Evolutionary conservation across 352 stramenopile genomes (phyloP), one percentile per base, ranked within the genome.

Genomic region (Globisporangium apiculatum): DNA sequence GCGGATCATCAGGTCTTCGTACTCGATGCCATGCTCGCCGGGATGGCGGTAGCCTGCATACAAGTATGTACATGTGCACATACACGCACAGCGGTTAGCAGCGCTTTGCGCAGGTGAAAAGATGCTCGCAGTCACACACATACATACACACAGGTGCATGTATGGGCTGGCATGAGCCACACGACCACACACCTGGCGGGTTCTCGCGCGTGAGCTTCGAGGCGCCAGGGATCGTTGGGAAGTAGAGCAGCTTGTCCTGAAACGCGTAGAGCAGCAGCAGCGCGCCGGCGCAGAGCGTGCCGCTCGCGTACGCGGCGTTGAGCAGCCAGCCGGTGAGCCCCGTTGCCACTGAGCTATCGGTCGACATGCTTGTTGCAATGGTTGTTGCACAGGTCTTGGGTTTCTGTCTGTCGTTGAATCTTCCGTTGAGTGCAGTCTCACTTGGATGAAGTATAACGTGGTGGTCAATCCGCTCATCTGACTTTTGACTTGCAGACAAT

Each of bases 1-100:
- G 31, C 61, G 61, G 55, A 98, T 96, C 70, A 85, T 87, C 53
- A 96, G 64, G 50, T 94, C 89, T 60, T 97, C 88, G 65, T 96
- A 97, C 11, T 90, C 77, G 55, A 98, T 89, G 40, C 77, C 68
- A 47, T 90, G 83, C 66, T 97, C 90, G 5, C 72, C 76, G 0
- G 94, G 94, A 49, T 85, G 73, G 17, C 90, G 83, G 67, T 97
- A 98, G 36, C 86, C 84, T 89, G 49, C 42, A 40, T 24, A 36
- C 5, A 60, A 18, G 4, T 35, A 57, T 14, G 18, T 7, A 36
- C 47, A 42, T 15, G 52, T 45, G 18, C 15, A n/a, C 1, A 4
- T 17, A 43, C 40, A 43, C 40, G 40, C 11, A 3, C 40, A 43
- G 6, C 0, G 3, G 24, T 31, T 31, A 31, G 24, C 24, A 31